Evolutionary conservation across 2,329 filamentous ascomycete species (phyloP).

Genomic region (Zymoseptoria tritici): DNA sequence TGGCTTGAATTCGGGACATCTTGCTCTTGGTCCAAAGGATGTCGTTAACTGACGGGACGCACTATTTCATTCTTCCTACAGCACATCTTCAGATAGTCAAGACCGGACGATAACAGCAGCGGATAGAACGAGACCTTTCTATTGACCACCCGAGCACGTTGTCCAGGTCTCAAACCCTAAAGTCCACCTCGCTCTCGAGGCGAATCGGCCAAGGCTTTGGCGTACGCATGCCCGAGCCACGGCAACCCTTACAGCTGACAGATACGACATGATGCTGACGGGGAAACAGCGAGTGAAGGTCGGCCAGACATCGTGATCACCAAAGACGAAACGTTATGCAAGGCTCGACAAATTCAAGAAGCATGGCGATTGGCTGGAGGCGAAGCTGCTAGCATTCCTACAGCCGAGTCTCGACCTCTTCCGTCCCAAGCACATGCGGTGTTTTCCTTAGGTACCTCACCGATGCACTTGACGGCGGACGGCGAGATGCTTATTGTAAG

Average conservation of each 20-base stretch:
- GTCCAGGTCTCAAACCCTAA: neutral
- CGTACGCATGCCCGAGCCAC: neutral
- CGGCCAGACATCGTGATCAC: neutral
- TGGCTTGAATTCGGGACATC: neutral
- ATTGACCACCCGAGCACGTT: neutral
- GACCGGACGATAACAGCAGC: neutral
- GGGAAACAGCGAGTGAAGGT: neutral
- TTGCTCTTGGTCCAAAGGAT: no score
- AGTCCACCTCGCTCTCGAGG: neutral
- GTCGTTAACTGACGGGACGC: neutral
- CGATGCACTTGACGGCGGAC: neutral
- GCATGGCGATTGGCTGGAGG: neutral
- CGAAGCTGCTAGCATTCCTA: neutral
- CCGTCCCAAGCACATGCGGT: neutral
- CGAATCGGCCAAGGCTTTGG: neutral
- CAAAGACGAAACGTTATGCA: neutral
- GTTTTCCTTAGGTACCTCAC: neutral
- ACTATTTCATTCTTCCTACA: neutral
- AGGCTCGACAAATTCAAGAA: neutral
- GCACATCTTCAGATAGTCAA: neutral
- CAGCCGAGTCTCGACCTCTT: neutral
- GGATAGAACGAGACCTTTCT: neutral
- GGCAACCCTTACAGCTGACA: neutral
- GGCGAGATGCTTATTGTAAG: neutral
- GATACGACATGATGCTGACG: neutral